Evolutionary conservation across 2,329 filamentous ascomycete genomes (phyloP).

Genomic region (Ilyonectria sp.): DNA sequence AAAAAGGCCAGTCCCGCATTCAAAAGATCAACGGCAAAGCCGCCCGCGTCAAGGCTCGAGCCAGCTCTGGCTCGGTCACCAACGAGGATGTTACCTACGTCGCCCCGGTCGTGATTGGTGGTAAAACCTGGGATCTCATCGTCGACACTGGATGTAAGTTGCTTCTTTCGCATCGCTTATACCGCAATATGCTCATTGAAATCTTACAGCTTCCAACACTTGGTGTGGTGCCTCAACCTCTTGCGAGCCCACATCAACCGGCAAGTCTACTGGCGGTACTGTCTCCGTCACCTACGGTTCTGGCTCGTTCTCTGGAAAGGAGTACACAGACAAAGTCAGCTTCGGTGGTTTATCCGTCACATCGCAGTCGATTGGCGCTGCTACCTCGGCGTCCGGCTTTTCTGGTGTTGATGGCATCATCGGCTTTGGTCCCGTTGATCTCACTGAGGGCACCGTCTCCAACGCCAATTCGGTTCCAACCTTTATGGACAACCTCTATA

Average conservation of each 20-base stretch:
- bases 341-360: background rate
- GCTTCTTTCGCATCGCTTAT: conserved; percentile 29
- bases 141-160: conserved; percentile 49
- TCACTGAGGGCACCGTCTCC: conserved; percentile 46
- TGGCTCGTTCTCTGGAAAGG: conserved; percentile 5
- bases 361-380: conserved; percentile 6
- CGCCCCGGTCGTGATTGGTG: conserved; percentile 46
- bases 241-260: conserved; percentile 3
- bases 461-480: conserved; percentile 46
- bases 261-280: background rate
- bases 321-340: background rate
- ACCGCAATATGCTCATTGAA: background rate
- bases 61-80: conserved; percentile 44
- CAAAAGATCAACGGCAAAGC: conserved; percentile 40
- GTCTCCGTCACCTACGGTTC: conserved; percentile 1
- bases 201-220: background rate
- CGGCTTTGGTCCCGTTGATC: conserved; percentile 39
- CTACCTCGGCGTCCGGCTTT: conserved; percentile 2
- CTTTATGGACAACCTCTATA: conserved; percentile 48
- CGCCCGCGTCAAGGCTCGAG: conserved; percentile 11
- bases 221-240: conserved; percentile 2
- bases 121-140: conserved; percentile 45
- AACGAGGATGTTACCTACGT: conserved; percentile 48
- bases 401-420: background rate
- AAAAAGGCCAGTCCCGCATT: conserved; percentile 44